phyloP scores from a whole-genome alignment of 2,329 filamentous ascomycete genomes.

The Zasmidium cellare region DNA sequence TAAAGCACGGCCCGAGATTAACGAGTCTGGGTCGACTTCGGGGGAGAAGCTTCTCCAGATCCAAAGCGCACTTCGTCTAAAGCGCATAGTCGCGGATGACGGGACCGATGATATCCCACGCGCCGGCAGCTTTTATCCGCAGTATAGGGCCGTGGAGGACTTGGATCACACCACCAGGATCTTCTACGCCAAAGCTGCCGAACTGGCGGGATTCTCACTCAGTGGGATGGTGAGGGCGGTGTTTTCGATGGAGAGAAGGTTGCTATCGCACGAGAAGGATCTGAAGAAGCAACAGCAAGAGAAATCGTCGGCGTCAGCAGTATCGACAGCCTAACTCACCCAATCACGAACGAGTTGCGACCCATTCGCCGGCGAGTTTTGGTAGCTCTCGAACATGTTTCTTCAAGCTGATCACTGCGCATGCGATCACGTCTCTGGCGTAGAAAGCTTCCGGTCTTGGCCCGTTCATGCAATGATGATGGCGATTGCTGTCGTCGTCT shows the following conservation, averaged over 20 bases:
- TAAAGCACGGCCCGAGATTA: conserved; percentile 16
- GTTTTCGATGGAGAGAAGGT: conserved; percentile 48
- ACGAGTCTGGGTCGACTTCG: conserved; percentile 15
- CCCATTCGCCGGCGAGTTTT: background rate
- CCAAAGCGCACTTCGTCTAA: conserved; percentile 43
- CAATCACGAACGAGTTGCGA: background rate
- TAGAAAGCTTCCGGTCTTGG: conserved; percentile 17
- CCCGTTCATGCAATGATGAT: background rate
- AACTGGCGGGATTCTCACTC: conserved; percentile 51
- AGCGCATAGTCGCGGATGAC: conserved; percentile 39
- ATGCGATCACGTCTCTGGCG: conserved; percentile 12
- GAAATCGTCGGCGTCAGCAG: conserved; percentile 14
- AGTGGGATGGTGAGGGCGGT: conserved; percentile 53
- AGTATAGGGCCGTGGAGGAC: conserved; percentile 50
- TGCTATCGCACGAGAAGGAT: conserved; percentile 39
- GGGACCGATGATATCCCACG: conserved; percentile 36
- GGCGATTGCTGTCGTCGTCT: conserved; percentile 1
- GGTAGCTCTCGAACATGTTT: conserved; percentile 14
- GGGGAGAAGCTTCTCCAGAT: conserved; percentile 43
- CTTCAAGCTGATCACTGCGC: conserved; percentile 19
- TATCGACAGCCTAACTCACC: background rate
- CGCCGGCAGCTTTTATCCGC: conserved; percentile 53
- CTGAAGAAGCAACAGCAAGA: conserved; percentile 23
- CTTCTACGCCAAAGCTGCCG: conserved; percentile 55
- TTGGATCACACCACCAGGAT: conserved; percentile 43